phyloP scores from a whole-genome alignment of 164 flowering plant species.

The Vitis rupestris region DNA sequence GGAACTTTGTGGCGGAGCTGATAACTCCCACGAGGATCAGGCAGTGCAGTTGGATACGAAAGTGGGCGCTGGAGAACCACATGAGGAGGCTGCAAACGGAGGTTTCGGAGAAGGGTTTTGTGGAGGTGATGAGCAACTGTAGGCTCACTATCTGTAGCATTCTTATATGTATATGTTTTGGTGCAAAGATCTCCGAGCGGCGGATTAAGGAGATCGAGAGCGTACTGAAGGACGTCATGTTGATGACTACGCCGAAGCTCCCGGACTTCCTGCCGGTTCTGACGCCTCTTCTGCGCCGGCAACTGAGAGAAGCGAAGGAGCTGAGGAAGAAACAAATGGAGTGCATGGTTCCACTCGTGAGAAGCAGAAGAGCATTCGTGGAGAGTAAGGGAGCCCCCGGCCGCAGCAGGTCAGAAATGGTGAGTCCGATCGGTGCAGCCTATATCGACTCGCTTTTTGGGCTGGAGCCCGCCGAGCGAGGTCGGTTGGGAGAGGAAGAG shows the following conservation, averaged over 20 bases:
- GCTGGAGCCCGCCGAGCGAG: slow-evolving; percentile 46
- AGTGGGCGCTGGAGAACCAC: slow-evolving; percentile 72
- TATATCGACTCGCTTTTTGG: slow-evolving; percentile 73
- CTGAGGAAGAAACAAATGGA: slow-evolving; percentile 66
- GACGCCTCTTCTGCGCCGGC: slow-evolving; percentile 60
- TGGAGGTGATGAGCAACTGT: slow-evolving; percentile 77
- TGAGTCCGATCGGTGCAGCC: slow-evolving; percentile 74
- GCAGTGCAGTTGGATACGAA: slow-evolving; percentile 73
- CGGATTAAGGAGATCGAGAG: slow-evolving; percentile 54
- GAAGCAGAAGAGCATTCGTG: slow-evolving; percentile 46
- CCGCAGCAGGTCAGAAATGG: slow-evolving; percentile 39
- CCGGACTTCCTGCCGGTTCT: slow-evolving; percentile 85
- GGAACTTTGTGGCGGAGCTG: slow-evolving; percentile 82
- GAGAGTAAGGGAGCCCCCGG: slow-evolving; percentile 30
- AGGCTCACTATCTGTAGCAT: slow-evolving; percentile 79
- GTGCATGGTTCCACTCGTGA: slow-evolving; percentile 59
- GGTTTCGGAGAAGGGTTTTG: slow-evolving; percentile 37
- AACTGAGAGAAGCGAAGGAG: slow-evolving; percentile 49
- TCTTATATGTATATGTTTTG: slow-evolving; percentile 78
- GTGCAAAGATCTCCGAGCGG: slow-evolving; percentile 57
- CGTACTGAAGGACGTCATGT: slow-evolving; percentile 77
- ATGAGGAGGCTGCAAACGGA: slow-evolving; percentile 47
- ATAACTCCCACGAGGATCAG: slow-evolving; percentile 55
- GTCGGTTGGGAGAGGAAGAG: slow-evolving; percentile 63
- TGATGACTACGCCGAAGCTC: slow-evolving; percentile 64